Evolutionary conservation across 1,284 basidiomycete species (phyloP), one percentile per base, ranked within the genome.

Genomic region (Cryptococcus hybrid): DNA sequence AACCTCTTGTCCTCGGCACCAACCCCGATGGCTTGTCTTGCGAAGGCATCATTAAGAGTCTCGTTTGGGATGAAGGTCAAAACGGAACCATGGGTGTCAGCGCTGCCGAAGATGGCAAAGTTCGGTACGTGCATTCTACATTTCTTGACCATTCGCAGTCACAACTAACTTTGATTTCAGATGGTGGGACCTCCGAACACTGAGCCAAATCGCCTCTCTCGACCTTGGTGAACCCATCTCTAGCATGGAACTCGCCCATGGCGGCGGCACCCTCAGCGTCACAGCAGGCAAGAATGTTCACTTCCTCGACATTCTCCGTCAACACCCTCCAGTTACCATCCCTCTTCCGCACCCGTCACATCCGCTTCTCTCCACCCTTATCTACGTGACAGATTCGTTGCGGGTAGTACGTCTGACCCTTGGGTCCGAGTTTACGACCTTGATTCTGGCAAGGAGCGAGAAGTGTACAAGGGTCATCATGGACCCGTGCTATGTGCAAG

Each of bases 151-250:
- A 12, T 11, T n/a, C 39, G 9, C 12, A 30, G 44, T 5, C 13
- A 56, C 13, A 42, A 53, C 2, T 57, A 93, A 18, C 18, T 18
- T 18, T 18, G 18, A 18, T 18, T 18, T 18, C 18, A 18, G 18
- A 92, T 98, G 94, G 94, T 99, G 95, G 95, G 95, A 98, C 80
- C 80, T 94, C 37, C 84, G 92, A 52, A 88, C 88, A 34, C 83
- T 88, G 51, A 82, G 84, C 55, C 80, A 90, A 60, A 86, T 86
- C 9, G 88, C 85, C 46, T 85, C 83, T 55, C 79, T 95, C 55
- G 82, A 83, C 13, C 89, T 97, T 68, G 82, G 86, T 1, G 85
- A 85, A 50, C 85, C 92, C 6, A 89, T 99, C 69, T 88, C 89
- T 11, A 94, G 90, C 40, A 95, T 99, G 90, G 95, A 99, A 73